Evolutionary conservation across 2,329 filamentous ascomycete genomes (phyloP), one percentile per base, ranked within the genome.

Genomic region (Claviceps maximensis): DNA sequence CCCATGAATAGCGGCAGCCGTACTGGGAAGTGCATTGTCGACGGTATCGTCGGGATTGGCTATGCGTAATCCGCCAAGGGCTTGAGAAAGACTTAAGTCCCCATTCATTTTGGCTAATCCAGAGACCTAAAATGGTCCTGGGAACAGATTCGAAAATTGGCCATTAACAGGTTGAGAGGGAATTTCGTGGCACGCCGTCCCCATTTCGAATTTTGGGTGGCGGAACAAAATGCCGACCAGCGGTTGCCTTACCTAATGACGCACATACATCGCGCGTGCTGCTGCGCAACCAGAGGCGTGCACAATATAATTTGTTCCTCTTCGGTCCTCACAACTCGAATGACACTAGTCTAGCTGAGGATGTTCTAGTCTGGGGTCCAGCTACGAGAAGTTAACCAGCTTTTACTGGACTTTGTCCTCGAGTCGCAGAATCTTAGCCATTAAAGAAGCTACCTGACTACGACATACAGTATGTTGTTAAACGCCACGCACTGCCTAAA

Each of bases 21-120:
- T 41, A 36, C 31, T 33, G 33, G 47, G 27, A n/a, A 47, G 47
- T 44, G 49, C 15, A 44, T 31, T 50, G 25, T 70, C 68, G 64
- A 64, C 68, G 58, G 80, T 77, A 71, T 93, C 83, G 72, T 96
- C 90, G 53, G 91, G 91, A 69, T 97, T 98, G 63, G 93, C 91
- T 69, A 98, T 97, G 68, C 91, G 88, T 70, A 98, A 76, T 63
- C 91, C 91, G 65, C 93, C 93, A 64, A 97, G 79, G 65, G 89
- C 88, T 73, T 90, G 87, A 65, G 89, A 93, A 60, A 97, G 82
- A 71, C 87, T 95, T 67, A 95, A 74, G 74, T 95, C 89, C 70
- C 87, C 88, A 73, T 89, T 88, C 89, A 96, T 96, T 69, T 66
- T 77, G 63, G 42, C 55, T 58, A 44, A 58, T 59, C 54, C 57